phyloP scores from a whole-genome alignment of 1,139 yeast species.

The Pichia kudriavzevii region DNA sequence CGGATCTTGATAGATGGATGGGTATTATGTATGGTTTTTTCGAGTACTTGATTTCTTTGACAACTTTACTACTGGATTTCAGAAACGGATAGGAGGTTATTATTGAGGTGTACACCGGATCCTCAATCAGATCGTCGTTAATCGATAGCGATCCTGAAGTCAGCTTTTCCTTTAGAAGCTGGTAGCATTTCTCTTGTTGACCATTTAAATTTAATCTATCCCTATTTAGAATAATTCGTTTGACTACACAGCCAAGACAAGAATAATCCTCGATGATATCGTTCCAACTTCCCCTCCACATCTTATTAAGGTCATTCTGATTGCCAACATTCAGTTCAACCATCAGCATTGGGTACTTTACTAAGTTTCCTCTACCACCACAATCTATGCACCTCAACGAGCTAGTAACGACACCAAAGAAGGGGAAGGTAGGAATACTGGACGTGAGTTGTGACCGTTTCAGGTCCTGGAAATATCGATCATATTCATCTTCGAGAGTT shows the following conservation, averaged over 20 bases:
- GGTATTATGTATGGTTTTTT: constrained; percentile 66
- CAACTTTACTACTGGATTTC: too few species aligned
- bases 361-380: constrained; percentile 52
- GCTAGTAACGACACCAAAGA: constrained; percentile 58
- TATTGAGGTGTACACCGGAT: constrained; percentile 33
- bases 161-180: constrained; percentile 5
- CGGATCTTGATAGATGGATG: constrained; percentile 76
- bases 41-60: constrained; percentile 54
- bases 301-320: constrained; percentile 36
- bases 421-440: constrained; percentile 67
- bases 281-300: constrained; percentile 51
- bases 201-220: constrained; percentile 6
- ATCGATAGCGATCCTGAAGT: constrained; percentile 34
- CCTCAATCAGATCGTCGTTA: constrained; percentile 49
- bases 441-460: too few species aligned
- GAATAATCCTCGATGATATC: constrained; percentile 79
- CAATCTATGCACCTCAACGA: constrained; percentile 67
- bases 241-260: constrained; percentile 52
- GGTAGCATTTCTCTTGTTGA: constrained; percentile 21
- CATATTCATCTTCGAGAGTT: constrained; percentile 63
- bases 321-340: constrained; percentile 74
- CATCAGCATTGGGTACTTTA: constrained; percentile 58
- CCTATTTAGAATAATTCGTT: background rate
- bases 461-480: constrained; percentile 30
- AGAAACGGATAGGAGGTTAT: too few species aligned